Conservation (phyloP, 805 yeast genomes). For the Kuraishia ogatae region DNA sequence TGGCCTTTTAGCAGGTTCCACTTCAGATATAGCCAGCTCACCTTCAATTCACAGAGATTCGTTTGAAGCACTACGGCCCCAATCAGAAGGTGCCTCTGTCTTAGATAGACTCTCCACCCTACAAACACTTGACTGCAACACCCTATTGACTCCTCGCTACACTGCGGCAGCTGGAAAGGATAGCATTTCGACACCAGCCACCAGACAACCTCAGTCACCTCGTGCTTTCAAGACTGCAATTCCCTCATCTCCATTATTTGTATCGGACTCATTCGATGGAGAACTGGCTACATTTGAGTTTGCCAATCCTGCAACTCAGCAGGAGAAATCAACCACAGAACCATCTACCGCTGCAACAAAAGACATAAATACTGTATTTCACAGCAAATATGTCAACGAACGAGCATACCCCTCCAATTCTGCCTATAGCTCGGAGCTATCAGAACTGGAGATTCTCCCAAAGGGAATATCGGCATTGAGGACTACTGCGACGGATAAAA, state of each 20-base stretch:
- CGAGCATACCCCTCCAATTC: neutral
- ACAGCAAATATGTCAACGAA: neutral
- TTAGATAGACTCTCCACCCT: neutral
- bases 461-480: neutral
- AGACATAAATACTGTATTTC: neutral
- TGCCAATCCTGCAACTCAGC: neutral
- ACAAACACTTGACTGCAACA: neutral
- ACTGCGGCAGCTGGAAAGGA: neutral
- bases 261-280: neutral
- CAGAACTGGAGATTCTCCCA: neutral
- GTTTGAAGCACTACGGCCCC: neutral
- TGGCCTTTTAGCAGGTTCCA: neutral
- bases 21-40: neutral
- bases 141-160: neutral
- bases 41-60: neutral
- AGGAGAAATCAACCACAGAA: too few species aligned
- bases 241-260: neutral
- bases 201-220: neutral
- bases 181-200: neutral
- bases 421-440: neutral
- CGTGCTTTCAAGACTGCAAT: neutral
- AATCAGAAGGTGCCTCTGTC: neutral
- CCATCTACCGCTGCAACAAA: neutral
- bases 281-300: neutral
- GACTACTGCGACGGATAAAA: neutral